Conservation (phyloP, 192 early-diverging fungal genomes). For the Entomortierella parvispora region DNA sequence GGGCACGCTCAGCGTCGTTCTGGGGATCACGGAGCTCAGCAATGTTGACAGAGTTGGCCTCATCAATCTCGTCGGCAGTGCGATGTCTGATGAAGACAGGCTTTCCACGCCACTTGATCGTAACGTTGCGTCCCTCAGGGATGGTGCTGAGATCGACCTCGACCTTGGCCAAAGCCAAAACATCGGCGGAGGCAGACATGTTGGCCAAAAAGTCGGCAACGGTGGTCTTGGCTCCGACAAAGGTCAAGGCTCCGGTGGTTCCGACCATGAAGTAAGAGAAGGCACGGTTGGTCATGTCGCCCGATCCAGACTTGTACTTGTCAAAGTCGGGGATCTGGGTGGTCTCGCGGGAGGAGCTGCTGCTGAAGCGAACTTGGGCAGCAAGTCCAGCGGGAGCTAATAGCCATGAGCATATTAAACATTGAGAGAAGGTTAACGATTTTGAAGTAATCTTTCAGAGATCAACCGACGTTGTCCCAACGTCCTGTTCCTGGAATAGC, state of each 20-base stretch:
- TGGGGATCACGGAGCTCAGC: slow-evolving; percentile 90
- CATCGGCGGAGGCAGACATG: slow-evolving; percentile 97
- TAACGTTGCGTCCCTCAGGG: slow-evolving; percentile 96
- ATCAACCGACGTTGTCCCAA: background rate
- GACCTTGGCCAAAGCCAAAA: slow-evolving; percentile 96
- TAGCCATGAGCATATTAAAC: background rate
- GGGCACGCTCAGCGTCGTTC: slow-evolving; percentile 87
- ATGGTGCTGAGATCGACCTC: slow-evolving; percentile 93
- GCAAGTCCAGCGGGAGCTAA: slow-evolving; percentile 39
- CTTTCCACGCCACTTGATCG: slow-evolving; percentile 99
- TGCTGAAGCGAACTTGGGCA: slow-evolving; percentile 55
- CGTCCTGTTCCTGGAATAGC: no score
- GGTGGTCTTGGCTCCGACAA: slow-evolving; percentile 88
- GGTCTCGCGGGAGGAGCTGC: slow-evolving; percentile 67
- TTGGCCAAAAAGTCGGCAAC: slow-evolving; percentile 86
- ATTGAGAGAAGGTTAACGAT: background rate
- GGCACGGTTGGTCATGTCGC: slow-evolving; percentile 72
- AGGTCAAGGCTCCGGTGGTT: slow-evolving; percentile 82
- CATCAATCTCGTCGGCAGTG: slow-evolving; percentile 92
- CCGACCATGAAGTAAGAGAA: slow-evolving; percentile 97
- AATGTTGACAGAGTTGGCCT: slow-evolving; percentile 87
- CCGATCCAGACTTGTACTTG: slow-evolving; percentile 74
- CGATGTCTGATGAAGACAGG: slow-evolving; percentile 98
- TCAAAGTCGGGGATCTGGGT: slow-evolving; percentile 78
- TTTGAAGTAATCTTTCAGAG: background rate